These are phyloP conservation scores for Neofusicoccum laricinum DNA, from an alignment of 2,329 filamentous ascomycete species.

Conservation along the genomic window DNA sequence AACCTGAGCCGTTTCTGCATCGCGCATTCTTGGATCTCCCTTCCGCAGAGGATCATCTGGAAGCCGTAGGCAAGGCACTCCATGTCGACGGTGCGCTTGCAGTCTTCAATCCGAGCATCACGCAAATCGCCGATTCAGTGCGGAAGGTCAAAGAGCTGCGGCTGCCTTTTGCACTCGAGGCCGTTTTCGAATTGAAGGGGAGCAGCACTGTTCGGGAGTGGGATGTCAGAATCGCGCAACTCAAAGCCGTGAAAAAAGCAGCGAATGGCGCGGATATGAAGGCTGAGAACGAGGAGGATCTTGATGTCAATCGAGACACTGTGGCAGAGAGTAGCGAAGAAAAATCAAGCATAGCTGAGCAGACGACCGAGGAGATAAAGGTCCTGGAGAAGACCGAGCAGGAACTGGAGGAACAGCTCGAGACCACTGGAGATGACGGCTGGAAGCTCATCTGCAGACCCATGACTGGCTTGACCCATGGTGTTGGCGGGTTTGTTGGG, in stretches of 20 bases:
- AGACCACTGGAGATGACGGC: constrained; percentile 23
- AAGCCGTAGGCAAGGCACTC: constrained; percentile 55
- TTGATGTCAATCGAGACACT: constrained; percentile 16
- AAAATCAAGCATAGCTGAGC: background rate
- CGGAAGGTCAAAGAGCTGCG: constrained; percentile 51
- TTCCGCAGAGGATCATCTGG: constrained; percentile 53
- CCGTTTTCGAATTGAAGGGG: constrained; percentile 58
- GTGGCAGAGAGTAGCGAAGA: constrained; percentile 17
- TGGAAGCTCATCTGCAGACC: constrained; percentile 38
- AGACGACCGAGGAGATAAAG: constrained; percentile 26
- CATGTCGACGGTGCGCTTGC: constrained; percentile 63
- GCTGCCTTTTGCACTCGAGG: constrained; percentile 58
- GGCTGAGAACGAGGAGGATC: constrained; percentile 18
- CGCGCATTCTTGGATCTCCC: constrained; percentile 75
- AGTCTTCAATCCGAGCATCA: constrained; percentile 74
- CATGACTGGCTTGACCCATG: constrained; percentile 20
- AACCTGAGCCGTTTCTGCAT: constrained; percentile 57
- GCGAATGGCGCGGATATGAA: constrained; percentile 20
- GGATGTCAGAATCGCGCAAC: constrained; percentile 54
- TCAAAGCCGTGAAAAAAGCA: constrained; percentile 14
- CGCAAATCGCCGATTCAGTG: constrained; percentile 68
- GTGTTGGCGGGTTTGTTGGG: constrained; percentile 37
- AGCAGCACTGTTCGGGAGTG: constrained; percentile 58
- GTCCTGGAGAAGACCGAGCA: constrained; percentile 27
- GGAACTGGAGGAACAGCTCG: constrained; percentile 1